Evolutionary conservation across 148 eudicot genomes (phyloP), one percentile per base, ranked within the genome.

Genomic region (Persicaria tinctoria): DNA sequence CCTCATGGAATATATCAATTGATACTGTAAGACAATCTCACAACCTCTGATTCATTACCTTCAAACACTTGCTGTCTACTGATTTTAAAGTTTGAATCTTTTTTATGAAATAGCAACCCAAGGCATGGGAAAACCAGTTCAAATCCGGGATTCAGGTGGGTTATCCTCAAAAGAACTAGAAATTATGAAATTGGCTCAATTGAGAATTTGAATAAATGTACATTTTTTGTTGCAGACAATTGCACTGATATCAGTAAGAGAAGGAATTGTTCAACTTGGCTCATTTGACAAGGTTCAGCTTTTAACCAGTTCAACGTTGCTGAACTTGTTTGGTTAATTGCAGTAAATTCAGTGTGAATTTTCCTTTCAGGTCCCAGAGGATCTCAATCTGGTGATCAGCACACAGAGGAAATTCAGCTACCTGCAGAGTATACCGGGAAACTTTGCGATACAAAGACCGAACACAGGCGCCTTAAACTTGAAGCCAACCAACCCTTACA

Each of bases 111-210:
- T 32, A 95, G 99, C 91, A 92, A 54, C 99, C 99, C 66, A 90
- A 97, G 83, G 92, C 99, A 75, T 95, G 99, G 99, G 96, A 95
- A 78, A 97, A 93, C 50, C 97, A 95, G 82, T 95, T 95, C 78
- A 97, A 90, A 78, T 95, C 97, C 32, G 45, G 68, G 14, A 63
- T 63, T 63, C 46, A 63, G 68, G 68, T 63, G 68, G 68, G 68
- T 63, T 63, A 23, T 23, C 5, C 68, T 27, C 27, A 23, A 20
- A 20, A 57, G 4, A 6, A 59, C 38, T 20, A 20, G 12, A 59
- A 59, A 59, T 5, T 59, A 60, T 0, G 27, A 63, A 32, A 50
- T 3, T 50, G 9, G 53, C 8, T 50, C 63, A 2, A 17, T 18
- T 57, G 10, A 17, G 2, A 5, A 6, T 8, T 63, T 8, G 4